Evolutionary conservation across 1,139 yeast genomes (phyloP).

Genomic region (Kurtzmaniella quercitrusa): DNA sequence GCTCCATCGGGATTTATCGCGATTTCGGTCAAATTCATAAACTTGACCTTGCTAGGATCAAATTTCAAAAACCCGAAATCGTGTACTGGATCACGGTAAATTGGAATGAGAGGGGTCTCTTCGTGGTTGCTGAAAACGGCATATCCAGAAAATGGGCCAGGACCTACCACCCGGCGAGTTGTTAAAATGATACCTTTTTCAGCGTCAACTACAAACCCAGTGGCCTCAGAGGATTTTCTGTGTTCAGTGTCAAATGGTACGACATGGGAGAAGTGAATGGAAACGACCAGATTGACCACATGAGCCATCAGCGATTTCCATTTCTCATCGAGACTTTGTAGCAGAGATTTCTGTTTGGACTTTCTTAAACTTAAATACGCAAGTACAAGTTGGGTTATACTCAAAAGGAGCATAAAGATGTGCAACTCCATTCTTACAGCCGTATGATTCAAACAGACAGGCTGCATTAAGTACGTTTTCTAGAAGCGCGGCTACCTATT

Average conservation of each 20-base stretch:
- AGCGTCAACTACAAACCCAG: constrained; percentile 90
- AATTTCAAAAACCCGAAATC: constrained; percentile 81
- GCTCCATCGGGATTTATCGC: constrained; percentile 78
- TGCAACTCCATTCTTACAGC: too few species aligned
- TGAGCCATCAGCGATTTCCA: constrained; percentile 84
- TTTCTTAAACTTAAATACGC: too few species aligned
- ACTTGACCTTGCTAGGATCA: constrained; percentile 66
- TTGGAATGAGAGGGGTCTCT: constrained; percentile 82
- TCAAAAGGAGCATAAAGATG: too few species aligned
- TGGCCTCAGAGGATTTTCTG: constrained; percentile 81
- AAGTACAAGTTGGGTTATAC: too few species aligned
- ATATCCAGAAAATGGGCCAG: constrained; percentile 89
- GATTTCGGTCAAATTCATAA: constrained; percentile 76
- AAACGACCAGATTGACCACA: constrained; percentile 84
- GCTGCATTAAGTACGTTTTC: too few species aligned
- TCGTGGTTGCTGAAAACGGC: constrained; percentile 94
- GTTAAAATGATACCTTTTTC: constrained; percentile 78
- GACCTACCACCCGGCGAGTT: constrained; percentile 91
- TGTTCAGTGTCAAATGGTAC: constrained; percentile 82
- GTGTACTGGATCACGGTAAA: constrained; percentile 81
- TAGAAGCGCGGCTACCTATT: too few species aligned
- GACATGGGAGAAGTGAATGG: constrained; percentile 86
- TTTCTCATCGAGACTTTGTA: constrained; percentile 1
- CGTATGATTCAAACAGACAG: too few species aligned
- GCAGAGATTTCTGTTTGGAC: too few species aligned